Evolutionary conservation across 2,329 filamentous ascomycete species (phyloP), one percentile per base, ranked within the genome.

Genomic region (Clarireedia hainanense): DNA sequence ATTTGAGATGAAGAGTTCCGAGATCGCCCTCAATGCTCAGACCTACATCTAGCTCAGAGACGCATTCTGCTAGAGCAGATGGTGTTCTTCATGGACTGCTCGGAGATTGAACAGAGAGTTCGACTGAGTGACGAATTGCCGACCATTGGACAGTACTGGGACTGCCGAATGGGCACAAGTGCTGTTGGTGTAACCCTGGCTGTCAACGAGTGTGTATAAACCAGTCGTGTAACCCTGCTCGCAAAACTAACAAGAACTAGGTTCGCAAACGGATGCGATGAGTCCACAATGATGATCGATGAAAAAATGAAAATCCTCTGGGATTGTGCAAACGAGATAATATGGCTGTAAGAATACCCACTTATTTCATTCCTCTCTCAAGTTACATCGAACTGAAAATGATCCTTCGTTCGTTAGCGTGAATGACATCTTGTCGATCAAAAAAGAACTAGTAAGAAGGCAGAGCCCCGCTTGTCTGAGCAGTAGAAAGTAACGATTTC

Each of bases 371-470:
- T 30, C 6, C 27, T 9, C 27, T 9, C 7, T 9, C 6, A 30
- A 30, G 27, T 10, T 9, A 30, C 7, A 34, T 12, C 39, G 43
- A 34, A 34, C 30, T 20, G 49, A 30, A 23, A 2, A 47, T 47
- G 5, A 42, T 7, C 5, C 5, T 42, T 42, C 15, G 9, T 34
- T 10, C 30, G 15, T 14, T 34, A 61, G 57, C 42, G 56, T 56
- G 2, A 66, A 66, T 47, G 63, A 67, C 39, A 60, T 67, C 24
- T 9, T 64, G 2, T 66, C 64, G 1, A 37, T 63, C 24, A 59
- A 60, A 42, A 64, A 64, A 45, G 62, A 64, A 52, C 59, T 61
- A 6, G 57, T 55, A 46, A 57, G 55, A 42, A 20, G 4, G 39
- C 9, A 17, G 10, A 42, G 17, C 17, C 17, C 39, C n/a, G 15